A percentile compares a stretch with the other conserved stretches of the same genome.
These are phyloP conservation scores for Leucogyrophana mollusca DNA, from an alignment of 768 basidiomycete species.

Conservation along the genomic window DNA sequence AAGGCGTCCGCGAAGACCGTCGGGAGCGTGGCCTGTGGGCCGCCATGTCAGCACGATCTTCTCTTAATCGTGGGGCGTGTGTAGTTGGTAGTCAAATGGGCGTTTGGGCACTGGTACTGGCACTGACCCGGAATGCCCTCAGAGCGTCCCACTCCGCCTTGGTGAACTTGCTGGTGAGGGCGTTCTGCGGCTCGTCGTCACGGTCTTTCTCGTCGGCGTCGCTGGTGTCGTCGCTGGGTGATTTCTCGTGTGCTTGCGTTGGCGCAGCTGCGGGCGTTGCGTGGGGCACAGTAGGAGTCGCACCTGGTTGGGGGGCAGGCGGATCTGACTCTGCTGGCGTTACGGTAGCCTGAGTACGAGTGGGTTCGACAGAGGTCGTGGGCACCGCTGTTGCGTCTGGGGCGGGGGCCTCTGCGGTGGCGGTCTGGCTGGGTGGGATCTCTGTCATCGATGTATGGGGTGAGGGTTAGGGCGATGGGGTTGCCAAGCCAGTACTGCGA, in stretches of 20 bases:
- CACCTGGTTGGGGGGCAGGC: slow-evolving; percentile 5
- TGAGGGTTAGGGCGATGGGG: too few species aligned
- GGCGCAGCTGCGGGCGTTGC: background rate
- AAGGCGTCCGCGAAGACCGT: slow-evolving; percentile 59
- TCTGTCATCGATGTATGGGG: too few species aligned
- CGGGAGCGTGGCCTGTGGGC: slow-evolving; percentile 38
- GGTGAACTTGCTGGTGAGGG: slow-evolving; percentile 68
- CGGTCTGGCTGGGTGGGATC: slow-evolving; percentile 1
- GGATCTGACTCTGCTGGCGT: background rate
- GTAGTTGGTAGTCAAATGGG: background rate
- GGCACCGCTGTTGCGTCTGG: background rate
- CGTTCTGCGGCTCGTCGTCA: slow-evolving; percentile 60
- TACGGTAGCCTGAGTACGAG: too few species aligned
- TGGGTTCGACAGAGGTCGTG: too few species aligned
- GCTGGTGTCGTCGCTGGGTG: background rate
- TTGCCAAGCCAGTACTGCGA: too few species aligned
- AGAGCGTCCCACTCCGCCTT: slow-evolving; percentile 71
- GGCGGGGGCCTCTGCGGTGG: slow-evolving; percentile 1
- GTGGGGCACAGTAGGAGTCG: slow-evolving; percentile 2
- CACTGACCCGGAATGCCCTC: slow-evolving; percentile 62
- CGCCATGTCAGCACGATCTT: slow-evolving; percentile 5
- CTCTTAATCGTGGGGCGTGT: too few species aligned
- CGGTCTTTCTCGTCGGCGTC: slow-evolving; percentile 4
- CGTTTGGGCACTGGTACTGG: background rate
- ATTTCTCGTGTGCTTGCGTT: background rate